Evolutionary conservation across 371 early-diverging fungal species (phyloP), one percentile per base, ranked within the genome.

Genomic region (Coemansia sp.): DNA sequence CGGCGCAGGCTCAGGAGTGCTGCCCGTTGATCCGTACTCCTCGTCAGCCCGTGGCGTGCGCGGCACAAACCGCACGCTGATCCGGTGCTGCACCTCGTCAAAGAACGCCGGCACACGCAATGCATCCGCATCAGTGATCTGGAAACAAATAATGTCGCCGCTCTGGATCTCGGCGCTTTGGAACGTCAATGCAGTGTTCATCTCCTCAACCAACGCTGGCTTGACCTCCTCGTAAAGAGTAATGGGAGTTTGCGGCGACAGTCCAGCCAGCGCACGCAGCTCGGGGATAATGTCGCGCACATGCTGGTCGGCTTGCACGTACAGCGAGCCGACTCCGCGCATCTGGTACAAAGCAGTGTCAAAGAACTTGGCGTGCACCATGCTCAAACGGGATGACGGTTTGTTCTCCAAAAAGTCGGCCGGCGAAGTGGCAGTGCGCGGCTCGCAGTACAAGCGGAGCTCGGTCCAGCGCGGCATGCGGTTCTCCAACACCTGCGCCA

Each of bases 81-180:
- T 78, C 41, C 89, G 84, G 80, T 90, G 87, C 54, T 80, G 78
- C 56, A 92, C 80, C 55, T 83, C 83, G 19, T 92, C 90, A 83
- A 89, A 92, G 81, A 89, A 96, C 11, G 82, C 78, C 13, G 88
- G 83, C 5, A 91, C 89, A 32, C 44, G 61, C 24, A 51, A 13
- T 2, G 52, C 13, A 1, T 13, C 17, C 6, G 83, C 83, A 6
- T 78, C 68, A 7, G 72, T 63, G 4, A 41, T 17, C 41, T 80
- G 82, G 74, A 90, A 88, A 71, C 89, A 90, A 58, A 97, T 86
- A 60, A 97, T 96, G 78, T 97, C 96, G 15, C 98, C 97, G 61
- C 89, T 87, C 67, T 91, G 91, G 52, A 97, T 84, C 71, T 96
- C 96, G 26, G 92, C 87, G 40, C 83, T 75, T 6, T 60, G 70